phyloP scores from a whole-genome alignment of 345 rosid genomes.

The Salix koriyanagi region DNA sequence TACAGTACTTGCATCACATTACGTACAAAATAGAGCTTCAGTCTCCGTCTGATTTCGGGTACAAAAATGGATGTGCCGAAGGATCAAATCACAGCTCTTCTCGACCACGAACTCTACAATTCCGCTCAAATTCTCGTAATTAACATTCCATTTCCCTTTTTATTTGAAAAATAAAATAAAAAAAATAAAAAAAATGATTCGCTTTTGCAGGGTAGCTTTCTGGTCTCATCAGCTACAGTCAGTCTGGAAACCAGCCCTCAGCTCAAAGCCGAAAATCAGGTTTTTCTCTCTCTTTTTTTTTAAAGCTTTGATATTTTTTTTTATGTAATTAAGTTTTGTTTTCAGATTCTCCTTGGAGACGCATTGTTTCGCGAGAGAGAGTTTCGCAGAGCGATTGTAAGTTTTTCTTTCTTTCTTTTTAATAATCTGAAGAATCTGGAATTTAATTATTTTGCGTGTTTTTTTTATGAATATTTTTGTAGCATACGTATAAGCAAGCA shows the following conservation, averaged over 20 bases:
- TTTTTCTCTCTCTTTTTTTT: conserved; percentile 5
- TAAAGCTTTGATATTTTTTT: too few relatives aligned
- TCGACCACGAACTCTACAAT: conserved; percentile 66
- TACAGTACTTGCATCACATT: neutral
- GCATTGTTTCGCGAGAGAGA: conserved; percentile 78
- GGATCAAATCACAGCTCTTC: conserved; percentile 68
- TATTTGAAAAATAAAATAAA: conserved; percentile 8
- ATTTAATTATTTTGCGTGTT: conserved; percentile 2
- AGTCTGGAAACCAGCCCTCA: conserved; percentile 73
- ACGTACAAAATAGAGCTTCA: neutral
- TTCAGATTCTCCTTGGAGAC: conserved; percentile 85
- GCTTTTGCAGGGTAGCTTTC: conserved; percentile 63
- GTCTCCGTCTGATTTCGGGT: neutral
- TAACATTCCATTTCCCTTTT: neutral
- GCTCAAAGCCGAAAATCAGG: conserved; percentile 89
- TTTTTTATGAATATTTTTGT: conserved; percentile 2
- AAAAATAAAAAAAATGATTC: too few relatives aligned
- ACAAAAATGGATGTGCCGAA: conserved; percentile 70
- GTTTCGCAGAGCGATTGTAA: conserved; percentile 81
- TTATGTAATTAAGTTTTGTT: neutral
- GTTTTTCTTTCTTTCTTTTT: conserved; percentile 16
- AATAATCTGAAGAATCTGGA: neutral
- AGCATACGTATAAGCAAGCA: conserved; percentile 87
- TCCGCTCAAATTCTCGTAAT: conserved; percentile 87
- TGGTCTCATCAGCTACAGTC: conserved; percentile 71